Evolutionary conservation across 176 grass and related monocot species (phyloP).

Genomic region (Hordeum vulgare): DNA sequence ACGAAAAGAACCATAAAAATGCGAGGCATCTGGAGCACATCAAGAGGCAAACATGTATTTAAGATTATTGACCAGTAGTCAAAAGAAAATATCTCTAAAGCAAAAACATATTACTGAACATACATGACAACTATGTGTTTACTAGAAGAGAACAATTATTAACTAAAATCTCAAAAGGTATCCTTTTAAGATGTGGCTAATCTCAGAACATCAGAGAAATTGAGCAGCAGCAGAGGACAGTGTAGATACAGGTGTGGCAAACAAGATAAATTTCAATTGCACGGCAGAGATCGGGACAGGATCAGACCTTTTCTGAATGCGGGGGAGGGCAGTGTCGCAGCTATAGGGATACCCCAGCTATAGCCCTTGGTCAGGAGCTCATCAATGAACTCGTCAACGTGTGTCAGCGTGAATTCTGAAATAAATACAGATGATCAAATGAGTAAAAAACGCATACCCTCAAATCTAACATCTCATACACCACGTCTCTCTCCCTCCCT

Average conservation of each 20-base stretch:
- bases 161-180: neutral
- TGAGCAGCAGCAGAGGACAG: neutral
- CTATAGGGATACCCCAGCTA: no score
- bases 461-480: neutral
- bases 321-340: slow-evolving; percentile 80
- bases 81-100: neutral
- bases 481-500: no score
- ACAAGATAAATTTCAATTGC: neutral
- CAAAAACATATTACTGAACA: neutral
- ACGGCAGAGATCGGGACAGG: neutral
- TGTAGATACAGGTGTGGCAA: neutral
- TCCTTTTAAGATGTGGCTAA: neutral
- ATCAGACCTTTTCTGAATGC: slow-evolving; percentile 87
- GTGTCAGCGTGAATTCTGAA: slow-evolving; percentile 60
- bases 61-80: neutral
- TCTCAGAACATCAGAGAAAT: neutral
- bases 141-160: neutral
- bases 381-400: slow-evolving; percentile 91
- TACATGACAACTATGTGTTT: neutral
- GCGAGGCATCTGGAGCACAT: no score
- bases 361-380: slow-evolving; percentile 84
- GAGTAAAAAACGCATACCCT: neutral
- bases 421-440: neutral
- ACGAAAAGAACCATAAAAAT: neutral
- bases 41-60: neutral